Evolutionary conservation across 1,284 basidiomycete genomes (phyloP), one percentile per base, ranked within the genome.

Genomic region (Sutorius eximius): DNA sequence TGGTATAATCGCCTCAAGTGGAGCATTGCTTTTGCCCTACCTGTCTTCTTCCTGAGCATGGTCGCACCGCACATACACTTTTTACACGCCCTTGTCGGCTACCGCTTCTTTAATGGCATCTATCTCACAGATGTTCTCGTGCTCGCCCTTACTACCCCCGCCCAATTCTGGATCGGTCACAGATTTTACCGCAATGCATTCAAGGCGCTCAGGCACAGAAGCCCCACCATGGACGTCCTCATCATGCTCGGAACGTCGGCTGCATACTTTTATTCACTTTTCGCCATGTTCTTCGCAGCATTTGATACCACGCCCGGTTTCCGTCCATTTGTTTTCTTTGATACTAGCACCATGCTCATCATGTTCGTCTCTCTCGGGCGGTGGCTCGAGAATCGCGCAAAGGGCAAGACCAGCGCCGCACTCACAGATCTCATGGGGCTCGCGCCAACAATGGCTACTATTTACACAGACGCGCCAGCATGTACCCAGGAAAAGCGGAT

Each of bases 301-400:
- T 84, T 89, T 74, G 82, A 84, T 64, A 68, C 75, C 3, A 80
- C 84, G 6, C 78, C 85, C 0, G 81, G 82, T 52, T 91, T 82
- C 68, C 86, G 82, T 36, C 96, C 97, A 1, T 83, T 91, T 68
- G 86, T 95, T 32, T 99, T 98, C 77, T 99, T 99, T 75, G 97
- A 99, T 75, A 99, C 97, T 2, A 95, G 92, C 65, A 97, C 95
- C 16, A 99, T 99, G 97, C 79, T 99, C 55, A 91, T 99, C 80
- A 94, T 89, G 73, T 99, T 99, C 70, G 92, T 98, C 63, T 94
- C 93, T 5, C 83, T 99, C 30, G 97, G 96, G 2, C 86, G 97
- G 38, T 98, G 91, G 74, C 82, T 99, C 50, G 97, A 99, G 75
- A 99, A 98, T 73, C 82, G 88, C 48, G 97, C 97, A 38, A 99